Conservation (phyloP, 306 rosid species). For the Dalbergia cultrata region DNA sequence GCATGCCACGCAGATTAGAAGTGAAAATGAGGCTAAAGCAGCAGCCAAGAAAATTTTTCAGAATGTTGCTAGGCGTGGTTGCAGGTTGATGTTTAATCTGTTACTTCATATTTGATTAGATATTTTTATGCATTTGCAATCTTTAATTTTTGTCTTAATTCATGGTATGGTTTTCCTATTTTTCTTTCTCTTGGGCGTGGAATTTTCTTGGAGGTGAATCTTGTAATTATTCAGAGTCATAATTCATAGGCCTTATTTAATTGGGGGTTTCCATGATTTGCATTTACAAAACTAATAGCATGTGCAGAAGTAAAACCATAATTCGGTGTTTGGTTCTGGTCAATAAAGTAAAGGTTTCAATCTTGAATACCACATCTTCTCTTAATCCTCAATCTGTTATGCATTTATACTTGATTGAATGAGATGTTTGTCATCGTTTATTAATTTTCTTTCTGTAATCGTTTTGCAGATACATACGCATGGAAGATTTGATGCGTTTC, state of each 20-base stretch:
- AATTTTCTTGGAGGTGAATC: not conserved
- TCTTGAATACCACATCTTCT: not conserved
- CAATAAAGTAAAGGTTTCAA: not conserved
- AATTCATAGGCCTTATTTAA: not conserved
- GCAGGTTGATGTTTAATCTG: constrained; percentile 57
- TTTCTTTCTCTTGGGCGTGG: not conserved
- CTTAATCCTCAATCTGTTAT: not conserved
- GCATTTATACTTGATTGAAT: constrained; percentile 1
- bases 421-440: constrained; percentile 9
- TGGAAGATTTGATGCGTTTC: constrained; percentile 79
- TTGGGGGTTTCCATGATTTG: not conserved
- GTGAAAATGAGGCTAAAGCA: constrained; percentile 80
- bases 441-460: constrained; percentile 1
- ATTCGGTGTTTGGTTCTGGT: not conserved
- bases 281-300: not conserved
- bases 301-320: not conserved
- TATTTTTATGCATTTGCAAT: constrained; percentile 12
- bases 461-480: constrained; percentile 62
- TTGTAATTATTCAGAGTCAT: not conserved
- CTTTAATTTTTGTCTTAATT: not conserved
- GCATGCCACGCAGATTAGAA: constrained; percentile 63
- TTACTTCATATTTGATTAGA: not conserved
- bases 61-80: constrained; percentile 78
- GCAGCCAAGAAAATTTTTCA: constrained; percentile 87
- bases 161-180: constrained; percentile 6